Percentiles rank a stretch among this genome's conserved stretches.
These are phyloP conservation scores for Colletotrichum orchidophilum DNA, from an alignment of 2,329 filamentous ascomycete species.

Conservation along the genomic window DNA sequence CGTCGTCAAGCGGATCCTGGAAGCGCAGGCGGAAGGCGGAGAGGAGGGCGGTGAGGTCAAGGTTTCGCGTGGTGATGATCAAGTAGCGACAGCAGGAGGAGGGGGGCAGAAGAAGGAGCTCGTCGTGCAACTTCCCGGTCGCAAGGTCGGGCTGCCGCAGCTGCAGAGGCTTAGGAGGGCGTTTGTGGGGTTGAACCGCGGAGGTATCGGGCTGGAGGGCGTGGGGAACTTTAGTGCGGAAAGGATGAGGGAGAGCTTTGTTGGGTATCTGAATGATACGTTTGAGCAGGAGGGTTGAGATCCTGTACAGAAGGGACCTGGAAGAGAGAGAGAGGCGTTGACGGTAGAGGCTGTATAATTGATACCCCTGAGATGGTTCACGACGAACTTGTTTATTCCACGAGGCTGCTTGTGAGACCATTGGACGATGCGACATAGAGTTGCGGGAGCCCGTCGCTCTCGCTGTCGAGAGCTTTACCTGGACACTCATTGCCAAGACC, in stretches of 20 bases:
- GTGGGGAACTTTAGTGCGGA: conserved; percentile 63
- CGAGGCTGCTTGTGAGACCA: background rate
- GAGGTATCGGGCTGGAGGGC: conserved; percentile 67
- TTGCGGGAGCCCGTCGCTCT: background rate
- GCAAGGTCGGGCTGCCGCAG: conserved; percentile 75
- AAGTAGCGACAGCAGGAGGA: conserved; percentile 23
- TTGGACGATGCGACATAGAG: background rate
- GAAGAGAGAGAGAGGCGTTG: background rate
- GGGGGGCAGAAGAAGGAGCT: conserved; percentile 49
- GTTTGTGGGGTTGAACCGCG: conserved; percentile 80
- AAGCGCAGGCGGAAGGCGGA: conserved; percentile 74
- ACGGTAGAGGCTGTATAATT: background rate
- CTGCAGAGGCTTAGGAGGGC: conserved; percentile 81
- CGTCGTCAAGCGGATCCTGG: conserved; percentile 74
- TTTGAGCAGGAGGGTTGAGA: conserved; percentile 66
- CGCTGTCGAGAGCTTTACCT: background rate
- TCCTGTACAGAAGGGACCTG: background rate
- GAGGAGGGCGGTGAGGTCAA: conserved; percentile 61
- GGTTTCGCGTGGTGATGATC: conserved; percentile 49
- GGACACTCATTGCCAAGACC: background rate
- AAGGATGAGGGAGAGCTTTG: conserved; percentile 70
- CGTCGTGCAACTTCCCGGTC: conserved; percentile 71
- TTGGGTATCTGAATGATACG: conserved; percentile 72
- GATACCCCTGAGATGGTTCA: conserved; percentile 8
- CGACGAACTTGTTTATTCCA: background rate